Percentiles rank a stretch among this genome's conserved stretches.
These are phyloP conservation scores for Coprinopsis cinerea DNA, from an alignment of 768 basidiomycete species.

Conservation along the genomic window DNA sequence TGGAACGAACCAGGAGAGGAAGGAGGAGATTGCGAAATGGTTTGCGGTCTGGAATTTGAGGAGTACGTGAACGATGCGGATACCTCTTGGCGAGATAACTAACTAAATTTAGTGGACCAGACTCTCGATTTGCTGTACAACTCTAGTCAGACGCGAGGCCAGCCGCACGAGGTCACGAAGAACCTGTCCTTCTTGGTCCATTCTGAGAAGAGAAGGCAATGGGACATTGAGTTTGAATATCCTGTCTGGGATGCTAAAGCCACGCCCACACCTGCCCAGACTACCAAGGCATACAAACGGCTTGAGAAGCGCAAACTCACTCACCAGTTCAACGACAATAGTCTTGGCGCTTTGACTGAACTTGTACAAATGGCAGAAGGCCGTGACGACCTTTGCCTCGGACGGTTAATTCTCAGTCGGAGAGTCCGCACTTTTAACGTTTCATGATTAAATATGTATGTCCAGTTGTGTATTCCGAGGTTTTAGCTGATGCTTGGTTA, in stretches of 20 bases:
- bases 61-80: slow-evolving; percentile 42
- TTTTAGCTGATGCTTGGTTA: too few species aligned
- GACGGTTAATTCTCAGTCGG: slow-evolving; percentile 31
- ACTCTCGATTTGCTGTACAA: slow-evolving; percentile 57
- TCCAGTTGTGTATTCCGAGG: too few species aligned
- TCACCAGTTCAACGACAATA: slow-evolving; percentile 28
- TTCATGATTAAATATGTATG: not conserved
- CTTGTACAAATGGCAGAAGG: slow-evolving; percentile 57
- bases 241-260: slow-evolving; percentile 12
- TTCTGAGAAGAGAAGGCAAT: slow-evolving; percentile 21
- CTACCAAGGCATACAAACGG: slow-evolving; percentile 7
- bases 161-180: slow-evolving; percentile 52
- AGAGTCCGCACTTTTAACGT: slow-evolving; percentile 6
- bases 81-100: too few species aligned
- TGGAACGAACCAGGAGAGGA: slow-evolving; percentile 5
- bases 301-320: slow-evolving; percentile 16
- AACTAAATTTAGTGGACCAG: slow-evolving; percentile 47
- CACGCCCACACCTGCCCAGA: slow-evolving; percentile 12
- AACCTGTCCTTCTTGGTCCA: slow-evolving; percentile 42
- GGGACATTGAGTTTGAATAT: slow-evolving; percentile 7
- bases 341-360: slow-evolving; percentile 46
- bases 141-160: slow-evolving; percentile 57
- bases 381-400: slow-evolving; percentile 42
- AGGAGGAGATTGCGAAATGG: slow-evolving; percentile 26
- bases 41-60: slow-evolving; percentile 49